Evolutionary conservation across 345 rosid genomes (phyloP).

Genomic region (Gynandropsis gynandra): DNA sequence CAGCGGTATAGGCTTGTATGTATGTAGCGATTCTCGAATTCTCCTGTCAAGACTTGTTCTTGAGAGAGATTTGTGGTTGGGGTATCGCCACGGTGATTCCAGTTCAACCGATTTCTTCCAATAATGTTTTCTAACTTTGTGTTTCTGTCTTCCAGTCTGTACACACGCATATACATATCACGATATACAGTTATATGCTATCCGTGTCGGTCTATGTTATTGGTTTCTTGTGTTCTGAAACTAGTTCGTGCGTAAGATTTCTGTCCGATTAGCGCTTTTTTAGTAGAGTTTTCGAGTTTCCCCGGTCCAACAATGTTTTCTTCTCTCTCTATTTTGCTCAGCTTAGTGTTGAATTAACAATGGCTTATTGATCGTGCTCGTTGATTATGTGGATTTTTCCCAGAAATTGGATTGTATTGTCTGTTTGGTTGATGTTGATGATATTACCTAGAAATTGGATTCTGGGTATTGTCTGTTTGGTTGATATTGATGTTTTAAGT

Average conservation of each 20-base stretch:
- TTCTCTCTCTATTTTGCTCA: not conserved
- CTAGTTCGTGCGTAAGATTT: not conserved
- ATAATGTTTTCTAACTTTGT: slow-evolving; percentile 1
- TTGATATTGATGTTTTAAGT: not conserved
- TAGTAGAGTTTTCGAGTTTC: not conserved
- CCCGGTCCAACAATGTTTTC: not conserved
- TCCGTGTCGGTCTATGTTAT: slow-evolving; percentile 3
- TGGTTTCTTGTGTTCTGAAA: not conserved
- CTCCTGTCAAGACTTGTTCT: slow-evolving; percentile 4
- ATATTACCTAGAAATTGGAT: slow-evolving; percentile 4
- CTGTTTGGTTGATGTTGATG: not conserved
- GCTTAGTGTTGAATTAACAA: not conserved
- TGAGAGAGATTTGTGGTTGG: not conserved
- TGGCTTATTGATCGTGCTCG: slow-evolving; percentile 7
- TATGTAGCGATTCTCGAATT: slow-evolving; percentile 7
- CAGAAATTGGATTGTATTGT: too few relatives aligned
- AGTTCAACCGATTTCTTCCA: slow-evolving; percentile 8
- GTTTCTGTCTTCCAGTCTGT: slow-evolving; percentile 5
- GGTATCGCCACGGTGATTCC: not conserved
- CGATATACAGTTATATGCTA: not conserved
- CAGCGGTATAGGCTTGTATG: not conserved
- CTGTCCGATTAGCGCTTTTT: slow-evolving; percentile 7
- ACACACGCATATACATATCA: not conserved
- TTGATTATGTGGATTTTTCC: slow-evolving; percentile 8
- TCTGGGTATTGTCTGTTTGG: slow-evolving; percentile 5